Conservation (phyloP, 345 rosid genomes). For the Brassica juncea region DNA sequence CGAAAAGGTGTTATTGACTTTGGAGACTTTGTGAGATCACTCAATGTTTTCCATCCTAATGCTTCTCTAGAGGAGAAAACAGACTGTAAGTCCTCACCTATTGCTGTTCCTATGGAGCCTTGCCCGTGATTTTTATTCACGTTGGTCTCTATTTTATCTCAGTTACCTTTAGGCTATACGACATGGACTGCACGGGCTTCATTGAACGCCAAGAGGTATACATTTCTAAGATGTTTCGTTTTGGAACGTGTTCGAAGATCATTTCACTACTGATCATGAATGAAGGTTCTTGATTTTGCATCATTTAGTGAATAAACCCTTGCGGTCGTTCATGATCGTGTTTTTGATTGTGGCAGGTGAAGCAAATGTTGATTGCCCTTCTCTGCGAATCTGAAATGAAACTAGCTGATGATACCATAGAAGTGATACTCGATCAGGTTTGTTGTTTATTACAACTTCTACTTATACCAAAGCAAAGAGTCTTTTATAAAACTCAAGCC, state of each 20-base stretch:
- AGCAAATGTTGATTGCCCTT: conserved; percentile 96
- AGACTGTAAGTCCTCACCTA: conserved; percentile 60
- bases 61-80: conserved; percentile 75
- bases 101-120: conserved; percentile 1
- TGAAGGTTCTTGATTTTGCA: background rate
- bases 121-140: background rate
- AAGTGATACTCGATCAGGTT: conserved; percentile 88
- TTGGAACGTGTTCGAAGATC: background rate
- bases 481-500: background rate
- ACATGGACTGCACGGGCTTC: conserved; percentile 81
- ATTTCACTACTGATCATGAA: background rate
- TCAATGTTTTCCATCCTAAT: conserved; percentile 91
- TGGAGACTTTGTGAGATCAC: conserved; percentile 88
- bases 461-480: background rate
- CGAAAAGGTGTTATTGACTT: conserved; percentile 87
- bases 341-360: conserved; percentile 65
- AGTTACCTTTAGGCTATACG: conserved; percentile 93
- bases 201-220: conserved; percentile 93
- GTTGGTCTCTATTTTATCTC: conserved; percentile 35
- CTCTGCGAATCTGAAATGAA: conserved; percentile 96
- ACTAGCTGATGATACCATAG: conserved; percentile 89
- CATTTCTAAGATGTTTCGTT: background rate
- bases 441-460: background rate
- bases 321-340: conserved; percentile 31
- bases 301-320: conserved; percentile 12